phyloP scores from a whole-genome alignment of 2,329 filamentous ascomycete species.

The Ophiostoma novo-ulmi region DNA sequence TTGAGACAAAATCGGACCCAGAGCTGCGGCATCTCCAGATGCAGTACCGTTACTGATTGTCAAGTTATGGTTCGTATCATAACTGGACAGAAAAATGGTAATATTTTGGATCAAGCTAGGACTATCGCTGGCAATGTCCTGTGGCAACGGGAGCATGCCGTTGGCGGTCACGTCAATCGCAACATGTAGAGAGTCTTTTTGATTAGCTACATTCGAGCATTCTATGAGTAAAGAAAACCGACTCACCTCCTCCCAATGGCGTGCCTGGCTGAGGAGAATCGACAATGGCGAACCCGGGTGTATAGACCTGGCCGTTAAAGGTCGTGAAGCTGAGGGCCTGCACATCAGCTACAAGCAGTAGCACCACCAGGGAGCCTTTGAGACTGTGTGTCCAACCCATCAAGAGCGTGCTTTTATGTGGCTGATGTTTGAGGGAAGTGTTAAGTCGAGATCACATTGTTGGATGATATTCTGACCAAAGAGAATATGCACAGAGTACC shows the following conservation, averaged over 20 bases:
- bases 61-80: slow-evolving; percentile 58
- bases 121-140: slow-evolving; percentile 46
- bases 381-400: not conserved
- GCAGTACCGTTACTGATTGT: slow-evolving; percentile 62
- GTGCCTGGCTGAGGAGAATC: slow-evolving; percentile 62
- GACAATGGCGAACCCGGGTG: slow-evolving; percentile 61
- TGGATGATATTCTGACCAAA: not conserved
- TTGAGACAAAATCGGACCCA: slow-evolving; percentile 58
- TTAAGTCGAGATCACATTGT: not conserved
- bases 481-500: not conserved
- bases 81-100: slow-evolving; percentile 63
- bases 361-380: slow-evolving; percentile 27
- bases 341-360: slow-evolving; percentile 29
- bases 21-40: slow-evolving; percentile 51
- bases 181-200: slow-evolving; percentile 51
- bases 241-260: slow-evolving; percentile 57
- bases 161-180: slow-evolving; percentile 63
- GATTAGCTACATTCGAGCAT: slow-evolving; percentile 27
- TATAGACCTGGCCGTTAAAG: slow-evolving; percentile 62
- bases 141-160: slow-evolving; percentile 57
- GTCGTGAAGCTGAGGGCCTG: slow-evolving; percentile 49
- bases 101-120: slow-evolving; percentile 58
- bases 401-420: not conserved
- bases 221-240: not conserved
- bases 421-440: not conserved